Percentiles rank a stretch among this genome's conserved stretches.
phyloP scores from a whole-genome alignment of 148 eudicot species.

The Fagopyrum esculentum region DNA sequence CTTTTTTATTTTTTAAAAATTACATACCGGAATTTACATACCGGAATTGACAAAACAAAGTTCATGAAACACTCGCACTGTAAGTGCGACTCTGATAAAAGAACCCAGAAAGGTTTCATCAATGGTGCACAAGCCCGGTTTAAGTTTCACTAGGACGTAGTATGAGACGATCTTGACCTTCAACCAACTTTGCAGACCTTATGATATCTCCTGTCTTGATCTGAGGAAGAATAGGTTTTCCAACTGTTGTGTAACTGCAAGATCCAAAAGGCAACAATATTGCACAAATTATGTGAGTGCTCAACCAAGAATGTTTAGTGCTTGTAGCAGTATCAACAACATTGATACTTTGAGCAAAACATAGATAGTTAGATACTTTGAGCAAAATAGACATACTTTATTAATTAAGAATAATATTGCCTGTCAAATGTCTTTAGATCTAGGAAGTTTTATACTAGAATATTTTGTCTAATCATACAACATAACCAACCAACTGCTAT shows the following conservation, averaged over 20 bases:
- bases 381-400: too few relatives aligned
- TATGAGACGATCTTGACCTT: constrained; percentile 82
- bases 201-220: constrained; percentile 83
- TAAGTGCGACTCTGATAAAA: too few relatives aligned
- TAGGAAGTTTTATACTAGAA: too few relatives aligned
- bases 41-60: too few relatives aligned
- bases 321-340: constrained; percentile 10
- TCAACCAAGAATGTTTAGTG: not conserved
- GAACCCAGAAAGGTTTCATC: not conserved
- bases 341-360: constrained; percentile 1
- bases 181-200: constrained; percentile 70
- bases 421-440: too few relatives aligned
- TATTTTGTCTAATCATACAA: too few relatives aligned
- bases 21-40: too few relatives aligned
- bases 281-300: not conserved
- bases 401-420: too few relatives aligned
- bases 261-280: not conserved
- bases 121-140: constrained; percentile 6
- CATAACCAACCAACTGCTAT: too few relatives aligned
- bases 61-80: too few relatives aligned
- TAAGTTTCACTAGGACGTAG: constrained; percentile 54
- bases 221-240: constrained; percentile 72
- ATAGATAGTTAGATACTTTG: too few relatives aligned
- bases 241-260: constrained; percentile 63
- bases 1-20: too few relatives aligned